Evolutionary conservation across 768 basidiomycete species (phyloP).

Genomic region (Pleurotus platypus): DNA sequence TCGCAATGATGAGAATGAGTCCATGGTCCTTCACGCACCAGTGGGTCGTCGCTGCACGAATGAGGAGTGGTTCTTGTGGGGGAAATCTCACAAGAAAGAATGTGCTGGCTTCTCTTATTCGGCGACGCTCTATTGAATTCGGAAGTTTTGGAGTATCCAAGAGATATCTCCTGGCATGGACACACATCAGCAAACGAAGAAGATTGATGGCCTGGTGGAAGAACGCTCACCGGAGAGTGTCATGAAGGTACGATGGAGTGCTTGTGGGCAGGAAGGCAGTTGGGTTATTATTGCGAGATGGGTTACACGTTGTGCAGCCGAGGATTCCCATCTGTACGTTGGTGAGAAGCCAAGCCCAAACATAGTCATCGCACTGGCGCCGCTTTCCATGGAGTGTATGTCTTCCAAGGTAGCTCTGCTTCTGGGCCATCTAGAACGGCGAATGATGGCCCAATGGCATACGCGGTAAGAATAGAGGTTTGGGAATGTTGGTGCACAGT

Average conservation of each 20-base stretch:
- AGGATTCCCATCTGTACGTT: neutral
- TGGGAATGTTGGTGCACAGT: neutral
- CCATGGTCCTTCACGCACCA: neutral
- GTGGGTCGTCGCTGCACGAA: neutral
- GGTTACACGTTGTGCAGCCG: neutral
- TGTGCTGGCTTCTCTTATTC: neutral
- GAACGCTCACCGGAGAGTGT: neutral
- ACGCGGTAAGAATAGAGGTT: too few relatives aligned
- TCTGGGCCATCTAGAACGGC: neutral
- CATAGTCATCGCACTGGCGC: neutral
- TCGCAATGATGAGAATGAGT: neutral
- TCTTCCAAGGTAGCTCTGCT: neutral
- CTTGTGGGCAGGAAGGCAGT: too few relatives aligned
- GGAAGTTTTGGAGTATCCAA: neutral
- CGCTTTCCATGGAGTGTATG: neutral
- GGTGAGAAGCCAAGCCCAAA: neutral
- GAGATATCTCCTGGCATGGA: neutral
- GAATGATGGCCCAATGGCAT: too few relatives aligned
- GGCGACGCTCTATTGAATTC: neutral
- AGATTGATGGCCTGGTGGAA: neutral
- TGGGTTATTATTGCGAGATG: neutral
- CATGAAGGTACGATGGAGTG: neutral
- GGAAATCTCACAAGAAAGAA: neutral
- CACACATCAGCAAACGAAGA: neutral
- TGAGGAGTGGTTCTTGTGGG: neutral